Evolutionary conservation across 1,139 yeast genomes (phyloP).

Genomic region (Nakaseomyces glabratus): DNA sequence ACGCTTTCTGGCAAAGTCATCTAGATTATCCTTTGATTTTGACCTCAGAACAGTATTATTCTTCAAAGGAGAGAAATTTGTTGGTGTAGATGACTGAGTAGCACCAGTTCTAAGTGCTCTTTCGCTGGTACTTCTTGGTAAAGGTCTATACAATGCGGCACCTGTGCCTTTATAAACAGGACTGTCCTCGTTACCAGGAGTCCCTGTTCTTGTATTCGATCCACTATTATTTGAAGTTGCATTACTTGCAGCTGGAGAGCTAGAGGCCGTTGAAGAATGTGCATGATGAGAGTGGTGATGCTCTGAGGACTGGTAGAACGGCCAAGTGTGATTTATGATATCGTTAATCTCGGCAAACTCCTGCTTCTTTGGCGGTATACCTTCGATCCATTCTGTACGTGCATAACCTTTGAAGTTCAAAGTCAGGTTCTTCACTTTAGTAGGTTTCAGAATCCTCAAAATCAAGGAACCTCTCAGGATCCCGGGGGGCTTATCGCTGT

Average conservation of each 20-base stretch:
- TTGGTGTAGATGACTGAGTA: neutral
- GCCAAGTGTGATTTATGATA: slow-evolving; percentile 81
- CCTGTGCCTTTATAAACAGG: slow-evolving; percentile 22
- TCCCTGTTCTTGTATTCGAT: neutral
- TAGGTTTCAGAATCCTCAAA: slow-evolving; percentile 61
- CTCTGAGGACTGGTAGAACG: slow-evolving; percentile 50
- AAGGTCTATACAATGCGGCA: slow-evolving; percentile 2
- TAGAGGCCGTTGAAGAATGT: slow-evolving; percentile 24
- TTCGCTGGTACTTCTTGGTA: slow-evolving; percentile 1
- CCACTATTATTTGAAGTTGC: neutral
- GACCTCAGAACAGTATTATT: slow-evolving; percentile 3
- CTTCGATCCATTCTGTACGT: slow-evolving; percentile 97
- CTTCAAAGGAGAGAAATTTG: slow-evolving; percentile 3
- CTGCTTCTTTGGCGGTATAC: slow-evolving; percentile 80
- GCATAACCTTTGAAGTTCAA: slow-evolving; percentile 63
- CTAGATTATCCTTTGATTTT: slow-evolving; percentile 5
- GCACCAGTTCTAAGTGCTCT: slow-evolving; percentile 1
- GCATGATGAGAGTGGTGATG: slow-evolving; percentile 3
- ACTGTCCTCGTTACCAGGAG: slow-evolving; percentile 11
- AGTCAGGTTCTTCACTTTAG: slow-evolving; percentile 61
- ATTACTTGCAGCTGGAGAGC: slow-evolving; percentile 8
- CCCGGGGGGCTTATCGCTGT: slow-evolving; percentile 65
- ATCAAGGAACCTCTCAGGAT: slow-evolving; percentile 75
- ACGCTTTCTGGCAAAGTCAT: slow-evolving; percentile 3
- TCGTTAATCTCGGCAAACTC: slow-evolving; percentile 58